phyloP scores from a whole-genome alignment of 2,329 filamentous ascomycete genomes.

The Cercospora citrullina region DNA sequence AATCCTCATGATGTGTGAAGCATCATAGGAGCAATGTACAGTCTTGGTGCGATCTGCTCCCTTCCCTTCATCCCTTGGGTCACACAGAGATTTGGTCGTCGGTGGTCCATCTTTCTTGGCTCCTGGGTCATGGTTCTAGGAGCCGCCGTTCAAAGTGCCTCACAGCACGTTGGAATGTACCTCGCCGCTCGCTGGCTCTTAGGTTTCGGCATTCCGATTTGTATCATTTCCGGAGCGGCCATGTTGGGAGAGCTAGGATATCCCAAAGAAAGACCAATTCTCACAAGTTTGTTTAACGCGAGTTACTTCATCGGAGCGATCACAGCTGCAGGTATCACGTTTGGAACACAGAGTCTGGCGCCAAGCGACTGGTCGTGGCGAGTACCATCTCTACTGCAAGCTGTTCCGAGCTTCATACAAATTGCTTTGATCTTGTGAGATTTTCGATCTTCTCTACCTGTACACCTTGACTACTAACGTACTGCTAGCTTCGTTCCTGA shows the following conservation, averaged over 20 bases:
- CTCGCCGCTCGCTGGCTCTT: constrained; percentile 60
- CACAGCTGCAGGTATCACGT: constrained; percentile 27
- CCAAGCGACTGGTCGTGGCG: constrained; percentile 31
- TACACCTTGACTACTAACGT: too few relatives aligned
- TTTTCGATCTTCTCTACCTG: too few relatives aligned
- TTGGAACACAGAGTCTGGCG: constrained; percentile 25
- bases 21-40: constrained; percentile 60
- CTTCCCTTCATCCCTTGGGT: constrained; percentile 59
- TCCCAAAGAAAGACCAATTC: constrained; percentile 26
- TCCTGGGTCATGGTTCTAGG: constrained; percentile 58
- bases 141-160: constrained; percentile 57
- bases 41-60: constrained; percentile 59
- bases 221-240: constrained; percentile 38
- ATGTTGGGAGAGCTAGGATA: constrained; percentile 25
- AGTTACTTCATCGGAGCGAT: constrained; percentile 33
- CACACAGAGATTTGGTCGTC: constrained; percentile 57
- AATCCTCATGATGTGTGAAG: constrained; percentile 32
- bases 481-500: constrained; percentile 48
- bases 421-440: constrained; percentile 27
- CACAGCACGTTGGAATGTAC: constrained; percentile 56
- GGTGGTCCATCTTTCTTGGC: constrained; percentile 59
- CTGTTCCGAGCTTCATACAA: constrained; percentile 25
- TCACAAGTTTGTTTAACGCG: constrained; percentile 28
- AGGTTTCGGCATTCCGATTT: constrained; percentile 62
- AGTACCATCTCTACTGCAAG: constrained; percentile 30